Conservation (phyloP, 108 stramenopile genomes). For the Phaeodactylum tricornutum region DNA sequence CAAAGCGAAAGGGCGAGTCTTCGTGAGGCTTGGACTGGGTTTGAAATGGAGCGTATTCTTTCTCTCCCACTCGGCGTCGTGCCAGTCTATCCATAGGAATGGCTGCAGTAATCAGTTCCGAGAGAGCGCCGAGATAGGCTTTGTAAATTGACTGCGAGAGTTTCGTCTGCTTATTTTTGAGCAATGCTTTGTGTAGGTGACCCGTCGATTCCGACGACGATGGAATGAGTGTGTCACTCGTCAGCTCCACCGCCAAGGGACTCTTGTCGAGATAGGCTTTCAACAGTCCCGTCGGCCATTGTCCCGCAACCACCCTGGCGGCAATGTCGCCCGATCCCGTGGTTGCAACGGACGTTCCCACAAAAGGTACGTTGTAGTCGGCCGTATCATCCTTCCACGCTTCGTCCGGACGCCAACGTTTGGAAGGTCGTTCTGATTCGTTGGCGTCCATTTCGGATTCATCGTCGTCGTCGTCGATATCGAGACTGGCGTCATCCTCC, state of each 20-base stretch:
- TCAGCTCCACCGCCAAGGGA: slow-evolving; percentile 62
- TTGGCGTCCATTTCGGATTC: slow-evolving; percentile 14
- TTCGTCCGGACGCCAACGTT: slow-evolving; percentile 35
- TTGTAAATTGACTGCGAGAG: slow-evolving; percentile 22
- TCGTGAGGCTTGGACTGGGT: neutral
- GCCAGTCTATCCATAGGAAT: slow-evolving; percentile 37
- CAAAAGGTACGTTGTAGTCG: slow-evolving; percentile 71
- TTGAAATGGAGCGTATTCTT: no score
- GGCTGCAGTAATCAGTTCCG: slow-evolving; percentile 36
- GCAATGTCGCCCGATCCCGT: slow-evolving; percentile 35
- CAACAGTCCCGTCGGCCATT: slow-evolving; percentile 76
- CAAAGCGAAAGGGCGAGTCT: slow-evolving; percentile 7
- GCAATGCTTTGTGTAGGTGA: slow-evolving; percentile 27
- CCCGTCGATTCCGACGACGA: slow-evolving; percentile 22
- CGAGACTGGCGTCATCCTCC: slow-evolving; percentile 9
- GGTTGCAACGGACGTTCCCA: slow-evolving; percentile 66
- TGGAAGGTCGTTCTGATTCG: slow-evolving; percentile 11
- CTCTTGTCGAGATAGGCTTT: slow-evolving; percentile 55
- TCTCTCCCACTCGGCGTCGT: neutral
- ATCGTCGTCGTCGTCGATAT: slow-evolving; percentile 15
- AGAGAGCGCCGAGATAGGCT: slow-evolving; percentile 27
- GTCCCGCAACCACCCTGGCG: slow-evolving; percentile 22
- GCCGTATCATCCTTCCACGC: slow-evolving; percentile 67
- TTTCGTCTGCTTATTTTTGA: slow-evolving; percentile 21
- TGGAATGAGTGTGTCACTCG: slow-evolving; percentile 39